These are phyloP conservation scores for Setomelanomma holmii DNA, from an alignment of 2,329 filamentous ascomycete species.

Conservation along the genomic window DNA sequence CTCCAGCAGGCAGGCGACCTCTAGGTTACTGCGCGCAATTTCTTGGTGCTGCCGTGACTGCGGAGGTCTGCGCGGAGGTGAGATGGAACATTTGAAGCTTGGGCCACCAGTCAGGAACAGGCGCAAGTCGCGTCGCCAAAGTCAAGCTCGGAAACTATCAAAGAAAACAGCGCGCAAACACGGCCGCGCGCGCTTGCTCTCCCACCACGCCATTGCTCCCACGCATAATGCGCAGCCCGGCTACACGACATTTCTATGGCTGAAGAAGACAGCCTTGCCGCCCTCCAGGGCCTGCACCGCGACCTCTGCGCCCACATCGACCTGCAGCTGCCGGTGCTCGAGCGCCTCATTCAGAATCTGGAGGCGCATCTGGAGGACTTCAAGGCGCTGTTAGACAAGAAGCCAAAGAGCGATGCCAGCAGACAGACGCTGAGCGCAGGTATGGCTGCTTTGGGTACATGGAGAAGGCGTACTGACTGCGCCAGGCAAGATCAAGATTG, in stretches of 20 bases:
- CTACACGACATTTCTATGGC: constrained; percentile 63
- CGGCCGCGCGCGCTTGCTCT: constrained; percentile 5
- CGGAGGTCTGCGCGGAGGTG: neutral
- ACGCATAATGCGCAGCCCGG: constrained; percentile 42
- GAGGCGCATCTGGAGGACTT: constrained; percentile 72
- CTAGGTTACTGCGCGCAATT: neutral
- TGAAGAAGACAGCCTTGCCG: constrained; percentile 74
- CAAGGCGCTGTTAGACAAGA: constrained; percentile 75
- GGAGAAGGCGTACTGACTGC: constrained; percentile 16
- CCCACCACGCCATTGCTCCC: neutral
- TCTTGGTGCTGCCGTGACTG: neutral
- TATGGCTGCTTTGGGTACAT: no score
- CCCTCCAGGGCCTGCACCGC: constrained; percentile 83
- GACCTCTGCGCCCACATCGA: constrained; percentile 81
- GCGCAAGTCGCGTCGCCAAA: constrained; percentile 31
- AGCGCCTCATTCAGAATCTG: constrained; percentile 71
- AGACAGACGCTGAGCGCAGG: constrained; percentile 65
- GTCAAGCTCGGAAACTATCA: constrained; percentile 24
- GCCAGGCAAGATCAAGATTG: constrained; percentile 76
- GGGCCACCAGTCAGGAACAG: neutral
- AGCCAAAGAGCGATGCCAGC: constrained; percentile 75
- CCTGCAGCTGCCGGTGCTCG: constrained; percentile 71
- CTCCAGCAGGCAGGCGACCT: no score
- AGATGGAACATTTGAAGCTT: neutral
- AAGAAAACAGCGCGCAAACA: constrained; percentile 33